phyloP scores from a whole-genome alignment of 1,139 yeast species.

The Geotrichum restrictum region DNA sequence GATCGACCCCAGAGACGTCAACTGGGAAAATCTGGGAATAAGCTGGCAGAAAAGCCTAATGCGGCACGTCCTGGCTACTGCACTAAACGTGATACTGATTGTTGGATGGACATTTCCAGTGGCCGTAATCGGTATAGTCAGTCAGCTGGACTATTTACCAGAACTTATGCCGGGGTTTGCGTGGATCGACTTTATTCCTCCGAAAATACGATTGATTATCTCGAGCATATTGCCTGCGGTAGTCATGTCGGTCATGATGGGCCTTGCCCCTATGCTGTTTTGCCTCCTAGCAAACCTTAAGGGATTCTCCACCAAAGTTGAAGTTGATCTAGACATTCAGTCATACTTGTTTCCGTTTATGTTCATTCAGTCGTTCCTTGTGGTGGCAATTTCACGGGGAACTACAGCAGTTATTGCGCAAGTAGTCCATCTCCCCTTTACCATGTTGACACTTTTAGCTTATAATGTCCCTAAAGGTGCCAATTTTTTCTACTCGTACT shows the following conservation, averaged over 20 bases:
- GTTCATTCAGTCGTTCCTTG: constrained; percentile 76
- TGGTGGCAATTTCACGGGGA: constrained; percentile 82
- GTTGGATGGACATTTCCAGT: constrained; percentile 85
- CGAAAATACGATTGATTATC: constrained; percentile 54
- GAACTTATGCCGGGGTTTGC: constrained; percentile 57
- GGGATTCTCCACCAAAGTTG: constrained; percentile 63
- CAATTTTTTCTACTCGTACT: constrained; percentile 71
- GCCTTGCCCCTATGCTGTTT: constrained; percentile 68
- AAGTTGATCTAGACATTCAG: constrained; percentile 69
- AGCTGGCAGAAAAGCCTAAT: constrained; percentile 17
- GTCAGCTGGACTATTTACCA: constrained; percentile 64
- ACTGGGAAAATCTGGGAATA: constrained; percentile 33
- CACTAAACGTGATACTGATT: constrained; percentile 53
- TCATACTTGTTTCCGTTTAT: constrained; percentile 67
- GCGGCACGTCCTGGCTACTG: constrained; percentile 46
- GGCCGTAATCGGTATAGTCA: constrained; percentile 74
- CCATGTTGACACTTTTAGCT: constrained; percentile 68
- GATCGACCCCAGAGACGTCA: constrained; percentile 33
- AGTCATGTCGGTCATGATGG: constrained; percentile 61
- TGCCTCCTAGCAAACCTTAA: constrained; percentile 60
- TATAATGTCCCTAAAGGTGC: constrained; percentile 76
- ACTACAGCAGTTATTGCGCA: constrained; percentile 63
- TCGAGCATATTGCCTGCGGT: constrained; percentile 76
- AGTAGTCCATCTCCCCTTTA: constrained; percentile 64
- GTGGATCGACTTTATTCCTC: constrained; percentile 63